Evolutionary conservation across 352 stramenopile species (phyloP).

Genomic region (Plasmopara halstedii): DNA sequence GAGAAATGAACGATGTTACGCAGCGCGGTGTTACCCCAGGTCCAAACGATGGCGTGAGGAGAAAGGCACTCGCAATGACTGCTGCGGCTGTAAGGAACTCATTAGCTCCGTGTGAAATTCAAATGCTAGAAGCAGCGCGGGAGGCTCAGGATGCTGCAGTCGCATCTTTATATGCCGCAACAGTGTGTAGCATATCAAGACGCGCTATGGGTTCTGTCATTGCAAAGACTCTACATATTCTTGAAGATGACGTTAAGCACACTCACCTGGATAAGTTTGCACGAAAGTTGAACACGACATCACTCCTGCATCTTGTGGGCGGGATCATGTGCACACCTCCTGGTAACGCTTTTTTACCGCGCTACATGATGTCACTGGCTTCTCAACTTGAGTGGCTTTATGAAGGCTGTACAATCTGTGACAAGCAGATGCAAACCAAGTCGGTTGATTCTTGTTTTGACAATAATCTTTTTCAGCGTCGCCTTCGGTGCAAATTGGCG

Average conservation of each 20-base stretch:
- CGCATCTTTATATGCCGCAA: slow-evolving; percentile 75
- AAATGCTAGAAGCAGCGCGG: slow-evolving; percentile 40
- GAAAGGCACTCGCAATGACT: slow-evolving; percentile 17
- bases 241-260: slow-evolving; percentile 78
- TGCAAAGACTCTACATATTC: slow-evolving; percentile 66
- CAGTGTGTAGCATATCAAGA: slow-evolving; percentile 71
- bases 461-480: slow-evolving; percentile 34
- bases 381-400: slow-evolving; percentile 68
- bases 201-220: slow-evolving; percentile 78
- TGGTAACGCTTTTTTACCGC: slow-evolving; percentile 62
- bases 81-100: slow-evolving; percentile 23
- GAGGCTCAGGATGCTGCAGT: slow-evolving; percentile 61
- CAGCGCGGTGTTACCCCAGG: slow-evolving; percentile 16
- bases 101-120: slow-evolving; percentile 41
- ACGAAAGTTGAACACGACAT: slow-evolving; percentile 60
- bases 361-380: slow-evolving; percentile 85
- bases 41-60: slow-evolving; percentile 16
- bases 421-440: slow-evolving; percentile 23
- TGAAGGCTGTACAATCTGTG: slow-evolving; percentile 47
- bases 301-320: slow-evolving; percentile 59
- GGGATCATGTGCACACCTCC: slow-evolving; percentile 67
- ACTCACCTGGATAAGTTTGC: slow-evolving; percentile 45
- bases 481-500: slow-evolving; percentile 63
- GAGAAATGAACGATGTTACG: slow-evolving; percentile 17
- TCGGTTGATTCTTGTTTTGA: background rate